Evolutionary conservation across 2,329 filamentous ascomycete genomes (phyloP).

Genomic region (Beauveria asiatica): DNA sequence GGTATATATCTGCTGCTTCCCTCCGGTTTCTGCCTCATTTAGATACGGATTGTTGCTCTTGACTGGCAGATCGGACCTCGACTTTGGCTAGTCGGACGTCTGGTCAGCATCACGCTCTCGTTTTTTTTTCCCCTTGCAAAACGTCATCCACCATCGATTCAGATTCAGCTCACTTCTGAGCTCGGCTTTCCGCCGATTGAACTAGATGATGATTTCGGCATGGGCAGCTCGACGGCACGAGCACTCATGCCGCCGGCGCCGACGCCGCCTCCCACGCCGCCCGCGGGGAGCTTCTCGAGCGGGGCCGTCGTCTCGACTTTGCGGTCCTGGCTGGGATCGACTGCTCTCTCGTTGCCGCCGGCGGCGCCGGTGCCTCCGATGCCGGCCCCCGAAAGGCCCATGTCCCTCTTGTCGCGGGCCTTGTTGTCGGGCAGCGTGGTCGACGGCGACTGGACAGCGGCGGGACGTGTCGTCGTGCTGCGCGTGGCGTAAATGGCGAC

Average conservation of each 20-base stretch:
- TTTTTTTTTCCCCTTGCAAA: not conserved
- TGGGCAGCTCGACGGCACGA: conserved; percentile 19
- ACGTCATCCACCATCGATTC: too few species aligned
- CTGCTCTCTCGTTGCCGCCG: not conserved
- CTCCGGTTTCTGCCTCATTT: not conserved
- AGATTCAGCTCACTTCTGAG: not conserved
- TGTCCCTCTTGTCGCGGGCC: not conserved
- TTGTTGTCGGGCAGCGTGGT: not conserved
- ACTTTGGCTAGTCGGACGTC: not conserved
- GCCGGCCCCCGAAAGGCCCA: not conserved
- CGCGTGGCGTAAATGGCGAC: not conserved
- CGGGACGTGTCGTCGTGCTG: not conserved
- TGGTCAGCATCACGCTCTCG: not conserved
- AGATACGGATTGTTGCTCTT: not conserved
- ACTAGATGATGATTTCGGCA: not conserved
- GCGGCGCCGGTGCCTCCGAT: not conserved
- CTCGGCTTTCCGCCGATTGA: not conserved
- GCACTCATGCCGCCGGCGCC: conserved; percentile 22
- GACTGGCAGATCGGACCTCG: not conserved
- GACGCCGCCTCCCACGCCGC: conserved; percentile 24
- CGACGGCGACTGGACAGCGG: not conserved
- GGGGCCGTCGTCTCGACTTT: conserved; percentile 18
- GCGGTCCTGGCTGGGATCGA: conserved; percentile 11
- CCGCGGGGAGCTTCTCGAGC: conserved; percentile 25
- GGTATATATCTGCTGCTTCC: not conserved